Evolutionary conservation across 495 filamentous ascomycete genomes (phyloP), one percentile per base, ranked within the genome.

Genomic region (Aspergillus sclerotiicarbonarius): DNA sequence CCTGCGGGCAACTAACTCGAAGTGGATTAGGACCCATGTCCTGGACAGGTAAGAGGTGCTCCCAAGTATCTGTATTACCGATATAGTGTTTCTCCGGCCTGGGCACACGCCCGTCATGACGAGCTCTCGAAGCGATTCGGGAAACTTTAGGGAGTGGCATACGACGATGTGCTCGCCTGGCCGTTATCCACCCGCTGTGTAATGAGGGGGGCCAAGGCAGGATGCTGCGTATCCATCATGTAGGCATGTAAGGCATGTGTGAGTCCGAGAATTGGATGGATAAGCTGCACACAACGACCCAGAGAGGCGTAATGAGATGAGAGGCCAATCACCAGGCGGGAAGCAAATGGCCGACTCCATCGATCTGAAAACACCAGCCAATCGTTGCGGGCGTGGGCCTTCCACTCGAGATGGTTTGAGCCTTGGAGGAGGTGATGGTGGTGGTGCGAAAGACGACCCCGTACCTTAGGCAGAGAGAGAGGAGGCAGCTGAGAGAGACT

Each of bases 291-390:
- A 51, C 53, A 33, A 53, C 41, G 50, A 51, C 54, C 54, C 51
- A 49, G 43, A 53, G 59, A 52, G 54, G 41, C 59, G 54, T 57
- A 53, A 50, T 49, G 43, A 52, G 29, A 47, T 29, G n/a, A 49
- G 20, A 1, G 20, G 29, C 59, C 48, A 49, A 61, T 45, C 51
- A 48, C 21, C 35, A 10, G 21, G 31, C 53, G 20, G 44, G 30
- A 41, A 31, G 49, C n/a, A 25, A 35, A 53, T 57, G 47, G 59
- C 47, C 37, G 59, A 51, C 54, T 57, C 49, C 54, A 49, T 35
- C 39, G 37, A 19, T n/a, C 18, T 43, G 18, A 16, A 56, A 37
- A 41, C 35, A 49, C 33, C 52, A 39, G 49, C 57, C 59, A 57
- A 61, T 61, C 39, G 33, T 48, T 51, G 59, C 7, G 13, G 47